Conservation (phyloP, 108 stramenopile species). For the Pseudonitzschia pungens region DNA sequence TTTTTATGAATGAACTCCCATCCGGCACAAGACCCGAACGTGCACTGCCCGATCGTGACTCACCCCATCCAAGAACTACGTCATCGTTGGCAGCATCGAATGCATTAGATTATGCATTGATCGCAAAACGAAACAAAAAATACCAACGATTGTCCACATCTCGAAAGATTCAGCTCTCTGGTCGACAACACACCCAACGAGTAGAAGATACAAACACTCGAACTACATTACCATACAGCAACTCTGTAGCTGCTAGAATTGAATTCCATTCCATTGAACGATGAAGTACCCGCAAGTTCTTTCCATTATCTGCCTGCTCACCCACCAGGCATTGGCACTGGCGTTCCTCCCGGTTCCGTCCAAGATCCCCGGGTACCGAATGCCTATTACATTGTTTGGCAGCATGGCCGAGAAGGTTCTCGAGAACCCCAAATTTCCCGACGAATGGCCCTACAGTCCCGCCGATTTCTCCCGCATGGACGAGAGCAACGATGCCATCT, state of each 20-base stretch:
- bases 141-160: no score
- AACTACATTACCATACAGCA: no score
- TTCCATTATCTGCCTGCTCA: background rate
- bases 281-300: background rate
- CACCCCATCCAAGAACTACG: conserved; percentile 5
- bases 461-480: conserved; percentile 71
- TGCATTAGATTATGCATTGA: no score
- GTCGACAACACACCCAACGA: no score
- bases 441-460: conserved; percentile 75
- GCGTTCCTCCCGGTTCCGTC: conserved; percentile 34
- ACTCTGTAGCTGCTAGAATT: no score
- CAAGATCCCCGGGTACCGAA: conserved; percentile 38
- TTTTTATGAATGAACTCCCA: no score
- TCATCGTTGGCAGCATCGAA: background rate
- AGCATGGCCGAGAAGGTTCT: conserved; percentile 69
- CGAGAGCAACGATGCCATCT: conserved; percentile 71
- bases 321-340: conserved; percentile 9
- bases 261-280: background rate
- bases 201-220: no score
- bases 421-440: conserved; percentile 69
- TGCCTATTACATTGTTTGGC: conserved; percentile 26
- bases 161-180: no score
- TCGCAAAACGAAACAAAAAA: no score
- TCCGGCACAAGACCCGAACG: no score
- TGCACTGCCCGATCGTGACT: background rate